phyloP scores from a whole-genome alignment of 1,284 basidiomycete genomes.

The Marasmius oreades region DNA sequence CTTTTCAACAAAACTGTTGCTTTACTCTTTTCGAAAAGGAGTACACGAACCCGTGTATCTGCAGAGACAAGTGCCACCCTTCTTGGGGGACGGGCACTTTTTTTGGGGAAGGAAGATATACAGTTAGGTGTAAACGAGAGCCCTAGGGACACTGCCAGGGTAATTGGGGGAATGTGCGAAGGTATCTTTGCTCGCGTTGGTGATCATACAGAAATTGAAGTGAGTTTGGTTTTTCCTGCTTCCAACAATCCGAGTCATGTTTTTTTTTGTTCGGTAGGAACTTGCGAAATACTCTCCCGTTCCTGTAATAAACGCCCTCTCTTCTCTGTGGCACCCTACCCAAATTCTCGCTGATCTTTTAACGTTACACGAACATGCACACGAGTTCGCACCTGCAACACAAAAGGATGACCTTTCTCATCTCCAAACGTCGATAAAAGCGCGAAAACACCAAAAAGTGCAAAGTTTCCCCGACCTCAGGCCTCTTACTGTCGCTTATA shows the following conservation, averaged over 20 bases:
- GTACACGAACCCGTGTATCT: slow-evolving; percentile 88
- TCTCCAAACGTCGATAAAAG: slow-evolving; percentile 12
- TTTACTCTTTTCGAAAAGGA: slow-evolving; percentile 89
- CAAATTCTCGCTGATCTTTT: slow-evolving; percentile 93
- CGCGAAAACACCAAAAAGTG: slow-evolving; percentile 11
- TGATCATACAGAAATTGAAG: slow-evolving; percentile 90
- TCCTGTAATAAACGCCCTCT: slow-evolving; percentile 94
- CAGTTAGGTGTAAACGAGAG: slow-evolving; percentile 97
- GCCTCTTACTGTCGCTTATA: slow-evolving; percentile 85
- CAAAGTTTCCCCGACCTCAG: slow-evolving; percentile 42
- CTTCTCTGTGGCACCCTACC: slow-evolving; percentile 94
- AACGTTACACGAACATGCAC: slow-evolving; percentile 78
- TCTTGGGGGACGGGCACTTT: slow-evolving; percentile 89
- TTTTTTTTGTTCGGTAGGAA: slow-evolving; percentile 49
- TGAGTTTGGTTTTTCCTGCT: slow-evolving; percentile 28
- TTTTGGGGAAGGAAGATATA: slow-evolving; percentile 90
- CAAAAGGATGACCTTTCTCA: slow-evolving; percentile 14
- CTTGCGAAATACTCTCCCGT: slow-evolving; percentile 87
- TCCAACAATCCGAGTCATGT: not conserved
- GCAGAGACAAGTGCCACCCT: slow-evolving; percentile 78
- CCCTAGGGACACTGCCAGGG: slow-evolving; percentile 79
- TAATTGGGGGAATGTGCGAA: slow-evolving; percentile 93
- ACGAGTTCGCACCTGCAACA: slow-evolving; percentile 39
- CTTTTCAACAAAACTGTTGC: slow-evolving; percentile 83
- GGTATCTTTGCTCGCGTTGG: slow-evolving; percentile 97